Evolutionary conservation across 495 filamentous ascomycete genomes (phyloP).

Genomic region (Talaromyces trachyspermus): DNA sequence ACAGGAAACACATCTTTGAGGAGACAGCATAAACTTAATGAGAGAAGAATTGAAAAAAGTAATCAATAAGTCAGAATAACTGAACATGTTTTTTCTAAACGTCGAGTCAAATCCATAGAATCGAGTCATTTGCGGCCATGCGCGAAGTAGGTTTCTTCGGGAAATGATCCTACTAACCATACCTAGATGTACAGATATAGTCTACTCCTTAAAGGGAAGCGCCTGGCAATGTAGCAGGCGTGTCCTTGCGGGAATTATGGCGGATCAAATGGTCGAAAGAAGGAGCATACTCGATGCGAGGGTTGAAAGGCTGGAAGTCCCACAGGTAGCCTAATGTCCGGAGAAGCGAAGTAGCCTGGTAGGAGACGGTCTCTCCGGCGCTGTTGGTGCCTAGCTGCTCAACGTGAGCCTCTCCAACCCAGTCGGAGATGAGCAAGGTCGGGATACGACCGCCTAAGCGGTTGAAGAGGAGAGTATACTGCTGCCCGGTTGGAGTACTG

Average conservation of each 20-base stretch:
- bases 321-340: constrained; percentile 36
- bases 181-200: no score
- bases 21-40: no score
- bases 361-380: constrained; percentile 14
- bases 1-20: no score
- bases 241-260: background rate
- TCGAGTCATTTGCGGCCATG: no score
- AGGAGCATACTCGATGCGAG: constrained; percentile 27
- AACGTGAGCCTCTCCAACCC: constrained; percentile 34
- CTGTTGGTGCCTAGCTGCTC: constrained; percentile 34
- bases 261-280: constrained; percentile 36
- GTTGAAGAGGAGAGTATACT: constrained; percentile 39
- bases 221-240: background rate
- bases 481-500: constrained; percentile 28
- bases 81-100: no score
- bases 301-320: constrained; percentile 37
- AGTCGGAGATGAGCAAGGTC: constrained; percentile 42
- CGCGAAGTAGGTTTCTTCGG: no score
- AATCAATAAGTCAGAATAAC: no score
- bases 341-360: constrained; percentile 22
- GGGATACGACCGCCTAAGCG: constrained; percentile 43
- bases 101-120: no score
- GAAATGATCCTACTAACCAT: no score
- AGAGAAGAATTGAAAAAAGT: no score
- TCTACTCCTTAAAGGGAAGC: background rate